Conservation (phyloP, 768 basidiomycete species). For the Rhizopogon vulgaris region DNA sequence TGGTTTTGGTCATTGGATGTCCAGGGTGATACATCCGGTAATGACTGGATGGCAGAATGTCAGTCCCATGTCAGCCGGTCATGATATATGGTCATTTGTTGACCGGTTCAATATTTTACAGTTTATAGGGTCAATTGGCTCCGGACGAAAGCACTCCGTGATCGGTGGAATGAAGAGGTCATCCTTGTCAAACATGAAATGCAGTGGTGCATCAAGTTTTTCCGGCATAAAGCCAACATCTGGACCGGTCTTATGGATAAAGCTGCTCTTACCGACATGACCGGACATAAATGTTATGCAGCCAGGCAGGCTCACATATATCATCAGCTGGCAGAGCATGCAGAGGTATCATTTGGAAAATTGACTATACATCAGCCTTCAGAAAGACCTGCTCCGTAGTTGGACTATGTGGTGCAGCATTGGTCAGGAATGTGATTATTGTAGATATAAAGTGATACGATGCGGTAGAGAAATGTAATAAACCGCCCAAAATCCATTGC, state of each 20-base stretch:
- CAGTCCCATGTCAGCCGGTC: too few relatives aligned
- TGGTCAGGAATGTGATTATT: too few relatives aligned
- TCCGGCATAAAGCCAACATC: not conserved
- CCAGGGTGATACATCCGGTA: not conserved
- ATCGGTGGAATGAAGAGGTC: slow-evolving; percentile 4
- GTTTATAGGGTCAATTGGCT: slow-evolving; percentile 6
- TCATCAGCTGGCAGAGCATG: not conserved
- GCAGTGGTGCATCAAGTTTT: not conserved
- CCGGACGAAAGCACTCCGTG: not conserved
- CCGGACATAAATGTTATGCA: not conserved
- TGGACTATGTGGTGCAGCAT: too few relatives aligned
- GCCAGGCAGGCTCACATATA: not conserved
- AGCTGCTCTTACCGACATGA: not conserved
- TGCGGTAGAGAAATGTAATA: too few relatives aligned
- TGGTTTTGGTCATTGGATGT: slow-evolving; percentile 10
- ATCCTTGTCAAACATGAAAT: not conserved
- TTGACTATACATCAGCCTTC: not conserved
- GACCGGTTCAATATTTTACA: too few relatives aligned
- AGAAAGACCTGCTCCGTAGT: too few relatives aligned
- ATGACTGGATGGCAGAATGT: slow-evolving; percentile 9
- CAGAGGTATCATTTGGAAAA: too few relatives aligned
- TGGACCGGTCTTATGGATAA: not conserved
- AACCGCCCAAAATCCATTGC: too few relatives aligned
- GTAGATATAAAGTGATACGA: too few relatives aligned
- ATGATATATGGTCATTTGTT: too few relatives aligned